These are phyloP conservation scores for Candolleomyces eurysporus DNA, from an alignment of 768 basidiomycete species.

Conservation along the genomic window DNA sequence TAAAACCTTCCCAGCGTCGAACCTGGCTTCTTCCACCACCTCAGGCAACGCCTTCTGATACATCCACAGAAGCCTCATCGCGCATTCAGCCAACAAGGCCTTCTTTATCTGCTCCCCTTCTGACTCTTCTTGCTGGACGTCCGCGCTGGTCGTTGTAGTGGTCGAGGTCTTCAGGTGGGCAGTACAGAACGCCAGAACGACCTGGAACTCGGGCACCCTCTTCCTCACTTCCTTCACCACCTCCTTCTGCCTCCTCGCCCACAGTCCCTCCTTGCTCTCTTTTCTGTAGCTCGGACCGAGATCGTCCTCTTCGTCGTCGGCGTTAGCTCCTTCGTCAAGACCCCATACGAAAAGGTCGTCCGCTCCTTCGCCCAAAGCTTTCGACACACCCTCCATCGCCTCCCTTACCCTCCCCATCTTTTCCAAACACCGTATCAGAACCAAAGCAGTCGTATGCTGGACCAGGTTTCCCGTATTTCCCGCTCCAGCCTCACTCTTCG, in stretches of 20 bases:
- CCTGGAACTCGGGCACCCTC: conserved; percentile 83
- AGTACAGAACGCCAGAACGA: conserved; percentile 70
- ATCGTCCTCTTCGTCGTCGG: too few relatives aligned
- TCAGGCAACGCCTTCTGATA: conserved; percentile 79
- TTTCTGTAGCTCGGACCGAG: not conserved
- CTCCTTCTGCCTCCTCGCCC: conserved; percentile 64
- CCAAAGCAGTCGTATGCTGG: conserved; percentile 80
- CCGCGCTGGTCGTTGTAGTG: not conserved
- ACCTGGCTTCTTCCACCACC: conserved; percentile 74
- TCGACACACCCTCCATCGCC: conserved; percentile 45
- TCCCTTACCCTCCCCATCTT: conserved; percentile 63
- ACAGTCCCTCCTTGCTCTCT: conserved; percentile 53
- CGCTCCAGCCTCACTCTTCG: not conserved
- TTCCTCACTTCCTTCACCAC: conserved; percentile 73
- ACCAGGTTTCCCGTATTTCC: conserved; percentile 56
- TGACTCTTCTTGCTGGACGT: not conserved
- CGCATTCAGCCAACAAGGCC: conserved; percentile 73
- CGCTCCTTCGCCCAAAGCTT: conserved; percentile 39
- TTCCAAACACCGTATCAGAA: conserved; percentile 68
- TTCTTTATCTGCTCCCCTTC: conserved; percentile 28
- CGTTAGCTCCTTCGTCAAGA: not conserved
- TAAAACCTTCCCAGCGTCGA: conserved; percentile 83
- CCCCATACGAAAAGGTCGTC: not conserved
- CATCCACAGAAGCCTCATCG: conserved; percentile 79
- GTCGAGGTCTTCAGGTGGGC: conserved; percentile 46